phyloP scores from a whole-genome alignment of 257 asterid species.

The Solanum dulcamara region DNA sequence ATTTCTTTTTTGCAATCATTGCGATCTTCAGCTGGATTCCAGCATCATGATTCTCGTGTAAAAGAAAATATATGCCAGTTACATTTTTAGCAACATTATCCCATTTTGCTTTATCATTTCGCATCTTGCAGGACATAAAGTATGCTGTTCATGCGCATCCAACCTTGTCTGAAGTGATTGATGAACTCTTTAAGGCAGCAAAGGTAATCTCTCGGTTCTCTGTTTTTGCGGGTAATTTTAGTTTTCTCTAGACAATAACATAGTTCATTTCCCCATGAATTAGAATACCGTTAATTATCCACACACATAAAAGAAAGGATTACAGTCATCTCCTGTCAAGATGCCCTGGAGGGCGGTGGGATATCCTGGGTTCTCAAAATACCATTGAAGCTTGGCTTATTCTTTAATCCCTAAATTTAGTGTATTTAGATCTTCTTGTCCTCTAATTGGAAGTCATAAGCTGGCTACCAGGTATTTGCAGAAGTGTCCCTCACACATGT shows the following conservation, averaged over 20 bases:
- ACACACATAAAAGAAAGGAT: background rate
- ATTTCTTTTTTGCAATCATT: background rate
- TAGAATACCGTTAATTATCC: background rate
- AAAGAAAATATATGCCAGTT: background rate
- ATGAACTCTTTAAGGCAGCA: conserved; percentile 82
- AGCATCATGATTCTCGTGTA: background rate
- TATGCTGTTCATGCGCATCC: conserved; percentile 96
- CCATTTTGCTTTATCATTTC: conserved; percentile 4
- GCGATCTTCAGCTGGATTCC: background rate
- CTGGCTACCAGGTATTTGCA: conserved; percentile 4
- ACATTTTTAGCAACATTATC: background rate
- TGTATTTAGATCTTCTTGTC: background rate
- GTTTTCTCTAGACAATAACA: background rate
- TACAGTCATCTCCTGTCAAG: background rate
- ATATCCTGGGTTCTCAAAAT: background rate
- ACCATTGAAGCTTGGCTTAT: background rate
- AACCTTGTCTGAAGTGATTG: conserved; percentile 88
- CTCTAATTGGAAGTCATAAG: background rate
- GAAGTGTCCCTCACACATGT: conserved; percentile 12
- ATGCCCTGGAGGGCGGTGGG: background rate
- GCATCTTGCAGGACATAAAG: conserved; percentile 63
- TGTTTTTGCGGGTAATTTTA: background rate
- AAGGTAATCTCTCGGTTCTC: conserved; percentile 35
- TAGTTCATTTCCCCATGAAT: background rate
- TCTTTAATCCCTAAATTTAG: background rate